These are phyloP conservation scores for Trichoderma parareesei DNA, from an alignment of 495 filamentous ascomycete species.

Conservation along the genomic window DNA sequence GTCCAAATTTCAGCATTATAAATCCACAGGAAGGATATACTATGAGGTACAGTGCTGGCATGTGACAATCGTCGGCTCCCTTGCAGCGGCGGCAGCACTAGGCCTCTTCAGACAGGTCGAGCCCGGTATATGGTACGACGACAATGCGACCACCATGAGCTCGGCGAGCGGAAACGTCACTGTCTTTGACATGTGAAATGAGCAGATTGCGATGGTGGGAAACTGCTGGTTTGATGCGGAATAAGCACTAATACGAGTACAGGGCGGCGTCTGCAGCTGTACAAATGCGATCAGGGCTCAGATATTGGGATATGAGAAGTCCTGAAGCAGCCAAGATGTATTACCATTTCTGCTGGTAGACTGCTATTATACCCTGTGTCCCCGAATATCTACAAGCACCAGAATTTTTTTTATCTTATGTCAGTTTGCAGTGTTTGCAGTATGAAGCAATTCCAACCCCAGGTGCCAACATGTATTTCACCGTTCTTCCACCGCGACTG, in stretches of 20 bases:
- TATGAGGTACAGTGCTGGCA: background rate
- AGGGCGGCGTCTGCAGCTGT: too few species aligned
- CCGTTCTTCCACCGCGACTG: too few species aligned
- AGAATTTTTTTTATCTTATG: too few species aligned
- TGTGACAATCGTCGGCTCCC: background rate
- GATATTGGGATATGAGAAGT: too few species aligned
- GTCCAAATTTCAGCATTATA: background rate
- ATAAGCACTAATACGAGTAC: background rate
- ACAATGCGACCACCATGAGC: background rate
- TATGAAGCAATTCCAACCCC: too few species aligned
- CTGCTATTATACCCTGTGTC: too few species aligned
- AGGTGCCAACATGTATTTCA: too few species aligned
- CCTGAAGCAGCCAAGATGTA: too few species aligned
- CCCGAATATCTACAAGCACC: too few species aligned
- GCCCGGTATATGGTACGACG: background rate
- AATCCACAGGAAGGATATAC: background rate
- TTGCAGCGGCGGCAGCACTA: background rate
- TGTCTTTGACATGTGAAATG: constrained; percentile 2
- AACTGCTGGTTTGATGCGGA: background rate
- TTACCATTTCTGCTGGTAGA: too few species aligned
- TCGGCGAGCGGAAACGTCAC: constrained; percentile 4
- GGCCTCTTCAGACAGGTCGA: background rate
- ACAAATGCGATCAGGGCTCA: too few species aligned
- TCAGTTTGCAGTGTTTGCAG: too few species aligned
- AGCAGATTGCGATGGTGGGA: background rate